A percentile compares a stretch with the other conserved stretches of the same genome.
Evolutionary conservation across 768 basidiomycete species (phyloP).

Genomic region (Mrakia frigida): DNA sequence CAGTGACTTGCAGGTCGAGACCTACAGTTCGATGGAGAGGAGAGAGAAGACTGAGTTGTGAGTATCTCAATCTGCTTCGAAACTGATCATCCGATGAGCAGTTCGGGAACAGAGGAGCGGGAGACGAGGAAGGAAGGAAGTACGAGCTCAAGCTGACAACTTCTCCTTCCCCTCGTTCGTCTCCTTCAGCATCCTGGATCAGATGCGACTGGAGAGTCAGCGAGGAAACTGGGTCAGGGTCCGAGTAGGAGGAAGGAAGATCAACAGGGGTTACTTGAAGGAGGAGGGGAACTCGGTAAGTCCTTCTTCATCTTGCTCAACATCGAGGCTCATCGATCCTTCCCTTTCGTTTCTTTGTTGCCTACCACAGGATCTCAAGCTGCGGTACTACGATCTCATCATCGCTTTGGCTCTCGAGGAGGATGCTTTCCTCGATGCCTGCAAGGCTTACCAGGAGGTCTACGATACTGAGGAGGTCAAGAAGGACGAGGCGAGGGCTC

Average conservation of each 20-base stretch:
- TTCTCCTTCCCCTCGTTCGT: not conserved
- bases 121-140: not conserved
- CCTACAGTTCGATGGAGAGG: conserved; percentile 97
- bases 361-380: conserved; percentile 76
- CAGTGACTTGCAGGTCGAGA: conserved; percentile 94
- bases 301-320: conserved; percentile 1
- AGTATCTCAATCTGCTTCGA: conserved; percentile 24
- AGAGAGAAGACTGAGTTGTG: conserved; percentile 93
- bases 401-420: conserved; percentile 86
- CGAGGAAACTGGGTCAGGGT: conserved; percentile 81
- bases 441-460: conserved; percentile 90
- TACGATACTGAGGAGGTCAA: conserved; percentile 97
- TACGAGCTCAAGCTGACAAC: not conserved
- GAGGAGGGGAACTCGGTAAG: conserved; percentile 79
- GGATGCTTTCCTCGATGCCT: conserved; percentile 81
- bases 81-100: too few species aligned
- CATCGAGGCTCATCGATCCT: not conserved
- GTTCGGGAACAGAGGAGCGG: too few species aligned
- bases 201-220: conserved; percentile 69
- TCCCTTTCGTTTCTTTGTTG: not conserved
- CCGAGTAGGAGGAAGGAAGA: conserved; percentile 82
- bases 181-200: conserved; percentile 65
- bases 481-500: conserved; percentile 56
- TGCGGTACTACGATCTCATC: conserved; percentile 94
- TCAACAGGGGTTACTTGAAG: conserved; percentile 88